These are phyloP conservation scores for Candida pseudoviswanathii DNA, from an alignment of 1,139 yeast genomes.

Conservation along the genomic window DNA sequence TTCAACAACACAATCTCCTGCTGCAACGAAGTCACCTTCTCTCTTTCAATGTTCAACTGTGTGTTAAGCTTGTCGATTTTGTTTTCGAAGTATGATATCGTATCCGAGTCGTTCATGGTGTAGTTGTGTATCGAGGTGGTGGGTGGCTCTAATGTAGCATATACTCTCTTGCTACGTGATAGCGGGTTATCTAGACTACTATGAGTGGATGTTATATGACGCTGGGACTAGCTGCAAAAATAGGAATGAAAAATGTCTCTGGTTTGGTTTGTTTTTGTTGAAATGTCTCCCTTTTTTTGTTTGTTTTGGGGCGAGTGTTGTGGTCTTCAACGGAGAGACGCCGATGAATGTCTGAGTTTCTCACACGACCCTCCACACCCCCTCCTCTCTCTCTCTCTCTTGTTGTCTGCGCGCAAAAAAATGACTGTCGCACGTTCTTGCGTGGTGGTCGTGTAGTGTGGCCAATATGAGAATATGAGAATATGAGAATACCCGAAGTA, in stretches of 20 bases:
- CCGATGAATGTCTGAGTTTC: background rate
- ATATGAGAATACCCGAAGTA: too few relatives aligned
- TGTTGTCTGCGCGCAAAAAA: too few relatives aligned
- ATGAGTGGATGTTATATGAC: background rate
- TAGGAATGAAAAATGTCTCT: slow-evolving; percentile 2
- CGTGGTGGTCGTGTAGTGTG: too few relatives aligned
- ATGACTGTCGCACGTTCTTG: too few relatives aligned
- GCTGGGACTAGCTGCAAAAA: background rate
- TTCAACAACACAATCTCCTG: slow-evolving; percentile 41
- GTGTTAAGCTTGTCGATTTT: slow-evolving; percentile 16
- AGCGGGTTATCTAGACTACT: background rate
- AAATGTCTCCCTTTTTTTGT: slow-evolving; percentile 2
- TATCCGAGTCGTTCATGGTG: slow-evolving; percentile 8
- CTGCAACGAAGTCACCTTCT: slow-evolving; percentile 26
- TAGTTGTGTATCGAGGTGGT: background rate
- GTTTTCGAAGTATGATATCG: slow-evolving; percentile 14
- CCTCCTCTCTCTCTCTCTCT: background rate
- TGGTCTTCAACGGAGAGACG: background rate
- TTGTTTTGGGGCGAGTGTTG: background rate
- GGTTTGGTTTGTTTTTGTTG: slow-evolving; percentile 1
- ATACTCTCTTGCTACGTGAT: background rate
- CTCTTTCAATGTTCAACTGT: slow-evolving; percentile 21
- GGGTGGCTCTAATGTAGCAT: background rate
- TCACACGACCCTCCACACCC: background rate
- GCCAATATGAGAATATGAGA: too few relatives aligned